A percentile compares a stretch with the other conserved stretches of the same genome.
Evolutionary conservation across 306 rosid genomes (phyloP).

Genomic region (Mimosa bimucronata): DNA sequence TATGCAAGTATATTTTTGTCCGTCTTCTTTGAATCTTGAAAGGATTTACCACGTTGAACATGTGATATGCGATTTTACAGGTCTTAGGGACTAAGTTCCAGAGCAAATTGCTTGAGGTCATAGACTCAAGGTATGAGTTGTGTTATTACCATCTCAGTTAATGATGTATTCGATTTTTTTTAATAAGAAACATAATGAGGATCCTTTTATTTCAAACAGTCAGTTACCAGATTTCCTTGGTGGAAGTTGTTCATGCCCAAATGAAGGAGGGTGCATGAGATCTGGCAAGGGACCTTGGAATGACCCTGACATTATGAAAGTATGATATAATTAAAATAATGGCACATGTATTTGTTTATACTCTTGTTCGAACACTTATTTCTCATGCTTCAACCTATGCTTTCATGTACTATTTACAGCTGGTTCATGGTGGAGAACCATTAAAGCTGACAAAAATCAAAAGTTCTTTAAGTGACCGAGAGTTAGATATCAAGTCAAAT

Average conservation of each 20-base stretch:
- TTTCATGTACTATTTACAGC: conserved; percentile 55
- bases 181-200: conserved; percentile 16
- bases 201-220: conserved; percentile 51
- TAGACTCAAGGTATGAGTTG: conserved; percentile 81
- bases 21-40: conserved; percentile 39
- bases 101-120: conserved; percentile 68
- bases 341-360: conserved; percentile 22
- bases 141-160: conserved; percentile 34
- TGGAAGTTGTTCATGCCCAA: conserved; percentile 85
- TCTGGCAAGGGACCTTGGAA: conserved; percentile 97
- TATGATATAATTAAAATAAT: conserved; percentile 48
- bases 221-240: conserved; percentile 96
- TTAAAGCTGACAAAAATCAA: conserved; percentile 46
- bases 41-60: conserved; percentile 28
- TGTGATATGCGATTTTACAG: conserved; percentile 52
- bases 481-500: conserved; percentile 52
- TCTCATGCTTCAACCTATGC: conserved; percentile 34
- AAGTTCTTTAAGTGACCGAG: conserved; percentile 44
- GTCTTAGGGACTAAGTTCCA: conserved; percentile 80
- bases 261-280: conserved; percentile 88
- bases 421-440: conserved; percentile 67
- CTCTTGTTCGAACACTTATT: conserved; percentile 14
- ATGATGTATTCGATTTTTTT: conserved; percentile 32
- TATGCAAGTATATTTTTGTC: conserved; percentile 40
- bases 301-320: conserved; percentile 82